These are phyloP conservation scores for Eucalyptus tenuipes DNA, from an alignment of 345 rosid species.

Conservation along the genomic window DNA sequence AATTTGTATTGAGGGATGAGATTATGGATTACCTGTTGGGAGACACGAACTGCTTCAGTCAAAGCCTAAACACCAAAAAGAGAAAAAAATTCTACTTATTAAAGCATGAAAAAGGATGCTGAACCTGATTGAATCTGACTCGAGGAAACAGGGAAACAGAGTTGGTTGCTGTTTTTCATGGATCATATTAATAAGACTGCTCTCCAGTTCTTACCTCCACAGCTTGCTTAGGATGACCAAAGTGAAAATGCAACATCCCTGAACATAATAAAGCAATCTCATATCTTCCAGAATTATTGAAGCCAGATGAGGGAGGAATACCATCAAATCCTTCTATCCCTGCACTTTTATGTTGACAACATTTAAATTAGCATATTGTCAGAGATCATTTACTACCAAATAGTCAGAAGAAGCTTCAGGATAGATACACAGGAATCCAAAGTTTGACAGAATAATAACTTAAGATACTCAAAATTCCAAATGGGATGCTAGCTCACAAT, in stretches of 20 bases:
- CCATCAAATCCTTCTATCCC: conserved; percentile 91
- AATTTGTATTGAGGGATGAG: background rate
- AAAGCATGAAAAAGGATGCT: background rate
- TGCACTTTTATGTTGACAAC: conserved; percentile 65
- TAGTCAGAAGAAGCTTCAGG: background rate
- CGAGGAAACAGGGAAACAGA: background rate
- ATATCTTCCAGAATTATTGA: conserved; percentile 53
- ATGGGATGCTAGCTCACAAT: background rate
- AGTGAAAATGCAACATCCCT: conserved; percentile 95
- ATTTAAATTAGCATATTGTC: conserved; percentile 20
- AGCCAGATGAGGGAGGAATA: conserved; percentile 40
- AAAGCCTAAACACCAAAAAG: conserved; percentile 47
- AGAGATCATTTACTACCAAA: background rate
- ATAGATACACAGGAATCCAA: background rate
- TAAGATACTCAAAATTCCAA: background rate
- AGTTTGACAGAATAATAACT: background rate
- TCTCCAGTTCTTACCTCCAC: conserved; percentile 48
- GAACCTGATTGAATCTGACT: background rate
- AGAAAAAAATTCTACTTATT: background rate
- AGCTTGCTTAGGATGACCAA: conserved; percentile 95
- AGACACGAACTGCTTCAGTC: conserved; percentile 81
- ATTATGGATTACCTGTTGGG: conserved; percentile 54
- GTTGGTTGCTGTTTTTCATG: background rate
- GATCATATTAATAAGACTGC: background rate
- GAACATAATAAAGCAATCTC: conserved; percentile 77